These are phyloP conservation scores for Verticillium nubilum DNA, from an alignment of 2,329 filamentous ascomycete species.

Conservation along the genomic window DNA sequence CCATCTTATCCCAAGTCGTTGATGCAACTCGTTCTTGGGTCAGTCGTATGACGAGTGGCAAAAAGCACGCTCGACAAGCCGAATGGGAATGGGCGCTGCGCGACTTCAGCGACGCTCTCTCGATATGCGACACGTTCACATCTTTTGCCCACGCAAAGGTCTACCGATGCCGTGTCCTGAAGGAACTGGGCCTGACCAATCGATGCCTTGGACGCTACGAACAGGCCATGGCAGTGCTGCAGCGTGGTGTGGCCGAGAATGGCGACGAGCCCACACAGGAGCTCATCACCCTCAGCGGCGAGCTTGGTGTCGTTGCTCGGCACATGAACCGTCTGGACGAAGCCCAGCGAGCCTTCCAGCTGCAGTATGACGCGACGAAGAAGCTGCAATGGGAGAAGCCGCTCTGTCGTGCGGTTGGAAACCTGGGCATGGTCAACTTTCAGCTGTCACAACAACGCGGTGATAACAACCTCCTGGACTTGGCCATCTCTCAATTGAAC, in stretches of 20 bases:
- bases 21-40: constrained; percentile 14
- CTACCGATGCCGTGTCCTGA: constrained; percentile 15
- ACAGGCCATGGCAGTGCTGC: constrained; percentile 15
- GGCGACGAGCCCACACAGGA: constrained; percentile 3
- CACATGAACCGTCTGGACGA: constrained; percentile 22
- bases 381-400: constrained; percentile 13
- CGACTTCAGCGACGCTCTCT: constrained; percentile 17
- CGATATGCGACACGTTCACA: constrained; percentile 10
- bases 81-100: constrained; percentile 17
- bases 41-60: constrained; percentile 10
- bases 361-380: constrained; percentile 22
- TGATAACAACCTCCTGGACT: constrained; percentile 12
- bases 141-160: constrained; percentile 6
- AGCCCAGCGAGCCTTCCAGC: constrained; percentile 17
- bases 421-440: constrained; percentile 29
- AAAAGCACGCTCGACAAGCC: constrained; percentile 7
- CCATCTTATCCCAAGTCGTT: constrained; percentile 13
- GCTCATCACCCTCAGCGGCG: constrained; percentile 18
- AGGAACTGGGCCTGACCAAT: constrained; percentile 21
- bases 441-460: constrained; percentile 15
- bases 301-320: constrained; percentile 25
- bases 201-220: constrained; percentile 23
- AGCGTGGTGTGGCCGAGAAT: constrained; percentile 15
- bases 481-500: constrained; percentile 19
- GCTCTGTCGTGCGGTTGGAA: constrained; percentile 26